Conservation (phyloP, 139 green algal species). For the Haematococcus sp. region DNA sequence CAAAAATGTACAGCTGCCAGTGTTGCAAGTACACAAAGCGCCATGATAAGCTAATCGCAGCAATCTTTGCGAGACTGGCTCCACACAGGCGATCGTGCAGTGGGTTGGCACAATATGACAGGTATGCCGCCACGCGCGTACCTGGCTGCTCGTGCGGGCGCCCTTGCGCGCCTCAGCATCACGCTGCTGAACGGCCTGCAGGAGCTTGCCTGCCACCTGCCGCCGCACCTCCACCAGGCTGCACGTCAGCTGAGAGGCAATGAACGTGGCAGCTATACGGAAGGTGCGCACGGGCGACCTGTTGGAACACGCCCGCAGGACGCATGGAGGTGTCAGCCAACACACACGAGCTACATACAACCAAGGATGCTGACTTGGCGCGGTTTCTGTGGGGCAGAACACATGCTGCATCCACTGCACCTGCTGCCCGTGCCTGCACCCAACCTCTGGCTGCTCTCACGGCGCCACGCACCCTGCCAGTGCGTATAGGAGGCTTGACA, state of each 20-base stretch:
- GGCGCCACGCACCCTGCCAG: constrained; percentile 16
- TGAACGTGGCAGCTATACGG: constrained; percentile 17
- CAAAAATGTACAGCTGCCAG: no score
- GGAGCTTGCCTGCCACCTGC: neutral
- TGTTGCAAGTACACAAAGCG: no score
- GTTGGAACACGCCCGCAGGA: no score
- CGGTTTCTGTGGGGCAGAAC: neutral
- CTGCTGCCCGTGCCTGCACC: neutral
- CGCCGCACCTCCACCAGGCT: constrained; percentile 9
- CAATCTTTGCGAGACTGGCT: no score
- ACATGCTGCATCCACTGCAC: neutral
- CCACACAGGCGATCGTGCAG: no score
- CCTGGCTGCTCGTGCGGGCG: neutral
- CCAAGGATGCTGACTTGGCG: no score
- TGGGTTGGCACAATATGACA: no score
- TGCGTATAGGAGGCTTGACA: neutral
- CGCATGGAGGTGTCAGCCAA: no score
- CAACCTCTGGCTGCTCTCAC: no score
- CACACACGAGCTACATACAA: no score
- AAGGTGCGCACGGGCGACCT: constrained; percentile 7
- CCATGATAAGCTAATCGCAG: no score
- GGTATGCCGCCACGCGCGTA: no score
- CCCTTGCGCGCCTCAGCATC: constrained; percentile 20
- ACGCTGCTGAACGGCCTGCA: neutral
- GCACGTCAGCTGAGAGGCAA: constrained; percentile 7